These are phyloP conservation scores for Austroboletus novae-zelandiae DNA, from an alignment of 1,284 basidiomycete species.

Conservation along the genomic window DNA sequence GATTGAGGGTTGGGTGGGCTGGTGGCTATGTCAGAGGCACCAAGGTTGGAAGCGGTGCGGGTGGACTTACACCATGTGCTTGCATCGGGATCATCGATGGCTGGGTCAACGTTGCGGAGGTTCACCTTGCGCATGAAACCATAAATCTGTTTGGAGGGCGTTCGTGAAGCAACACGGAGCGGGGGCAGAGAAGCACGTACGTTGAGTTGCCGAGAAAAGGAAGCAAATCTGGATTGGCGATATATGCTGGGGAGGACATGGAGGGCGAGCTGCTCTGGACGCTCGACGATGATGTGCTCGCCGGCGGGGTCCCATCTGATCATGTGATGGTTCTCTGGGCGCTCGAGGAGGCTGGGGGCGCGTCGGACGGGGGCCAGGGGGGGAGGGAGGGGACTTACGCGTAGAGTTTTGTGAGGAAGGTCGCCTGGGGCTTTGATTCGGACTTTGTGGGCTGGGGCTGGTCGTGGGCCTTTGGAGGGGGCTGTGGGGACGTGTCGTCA, in stretches of 20 bases:
- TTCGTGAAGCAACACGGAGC: conserved; percentile 8
- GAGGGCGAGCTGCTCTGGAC: conserved; percentile 84
- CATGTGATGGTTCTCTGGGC: conserved; percentile 86
- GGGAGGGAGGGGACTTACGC: conserved; percentile 53
- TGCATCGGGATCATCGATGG: conserved; percentile 88
- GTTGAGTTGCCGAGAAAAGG: conserved; percentile 92
- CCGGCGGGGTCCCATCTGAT: conserved; percentile 89
- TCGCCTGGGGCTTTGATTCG: conserved; percentile 78
- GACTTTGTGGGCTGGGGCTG: conserved; percentile 52
- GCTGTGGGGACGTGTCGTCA: conserved; percentile 52
- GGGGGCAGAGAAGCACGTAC: conserved; percentile 49
- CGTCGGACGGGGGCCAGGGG: conserved; percentile 4
- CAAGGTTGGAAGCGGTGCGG: conserved; percentile 15
- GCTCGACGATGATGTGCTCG: conserved; percentile 89
- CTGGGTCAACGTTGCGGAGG: conserved; percentile 86
- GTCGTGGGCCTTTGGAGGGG: conserved; percentile 42
- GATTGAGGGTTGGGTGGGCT: conserved; percentile 87
- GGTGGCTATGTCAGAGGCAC: conserved; percentile 21
- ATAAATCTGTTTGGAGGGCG: conserved; percentile 65
- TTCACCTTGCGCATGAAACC: conserved; percentile 95
- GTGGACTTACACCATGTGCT: conserved; percentile 84
- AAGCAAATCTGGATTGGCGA: conserved; percentile 89
- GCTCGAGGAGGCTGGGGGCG: conserved; percentile 67
- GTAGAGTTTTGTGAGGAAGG: conserved; percentile 91
- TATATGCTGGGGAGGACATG: conserved; percentile 88